Evolutionary conservation across 2,329 filamentous ascomycete genomes (phyloP), one percentile per base, ranked within the genome.

Genomic region (Botryotinia convoluta): DNA sequence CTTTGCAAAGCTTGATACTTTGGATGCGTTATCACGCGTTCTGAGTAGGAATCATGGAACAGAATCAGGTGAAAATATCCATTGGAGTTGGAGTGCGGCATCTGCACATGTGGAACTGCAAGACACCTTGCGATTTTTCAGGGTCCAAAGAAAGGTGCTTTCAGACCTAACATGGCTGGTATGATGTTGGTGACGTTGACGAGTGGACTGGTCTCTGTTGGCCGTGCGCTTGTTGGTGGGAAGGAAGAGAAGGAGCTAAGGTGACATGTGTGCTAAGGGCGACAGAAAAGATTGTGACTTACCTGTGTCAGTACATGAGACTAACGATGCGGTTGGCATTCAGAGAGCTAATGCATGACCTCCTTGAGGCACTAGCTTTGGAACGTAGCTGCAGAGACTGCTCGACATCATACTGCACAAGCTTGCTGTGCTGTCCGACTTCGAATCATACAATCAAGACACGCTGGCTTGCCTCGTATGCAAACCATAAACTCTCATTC

Each of bases 1-100:
- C 85, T 2, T 81, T 87, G 82, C 84, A 69, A 82, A 83, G 59
- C 83, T 87, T 71, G 83, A 84, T 72, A 84, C 85, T 75, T 81
- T 87, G 67, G 85, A 86, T 71, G 75, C 75, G 4, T 67, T 77
- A 3, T 76, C 76, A n/a, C 76, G 77, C 14, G 39, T 71, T n/a
- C 71, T 77, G 6, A 76, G 79, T 14, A 67, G 26, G 14, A n/a
- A 64, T 69, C 76, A 77, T 69, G 79, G 81, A 29, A 78, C 79
- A 74, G 75, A 77, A 68, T 14, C 14, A 29, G 79, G 81, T 68
- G 76, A 81, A 72, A 79, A 83, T 68, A 81, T 82, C 14, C 82
- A 84, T 6, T 83, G 81, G 12, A 35, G 5, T 16, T 71, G 16
- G n/a, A 51, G 8, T 65, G 45, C 4, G 26, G 10, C 10, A n/a